Base-by-base conservation (phyloP, 129 eudicot species). In the Helichrysum umbraculigerum region DNA sequence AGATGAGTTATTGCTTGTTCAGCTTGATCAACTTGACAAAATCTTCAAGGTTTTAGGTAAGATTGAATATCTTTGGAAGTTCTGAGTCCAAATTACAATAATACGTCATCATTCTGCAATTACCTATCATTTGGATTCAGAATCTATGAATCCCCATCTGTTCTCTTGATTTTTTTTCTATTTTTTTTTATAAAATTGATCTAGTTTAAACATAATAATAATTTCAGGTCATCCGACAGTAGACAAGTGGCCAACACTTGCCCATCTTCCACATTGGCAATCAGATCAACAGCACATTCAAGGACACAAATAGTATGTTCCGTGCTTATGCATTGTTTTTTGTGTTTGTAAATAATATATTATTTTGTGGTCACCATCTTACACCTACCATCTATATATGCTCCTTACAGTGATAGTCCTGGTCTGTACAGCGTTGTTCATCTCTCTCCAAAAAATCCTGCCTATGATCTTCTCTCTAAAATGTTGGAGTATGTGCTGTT, bases 21-120 rank as follows among this genome's bases (percentile, higher is more conserved):
- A 89, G 94, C 94, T 95, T 64, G 99, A 95, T 78, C 99, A 95
- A 61, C 99, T 95, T 16, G 99, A 95, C 85, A 95, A 89, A 79
- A 95, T 95, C 76, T 95, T 95, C 77, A 95, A 89, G 87, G 99
- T 95, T 74, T 75, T 88, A 89, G 99, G 99, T 84, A 86, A 66
- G 67, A 20, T 59, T 77, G 47, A 32, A 58, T 39, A 14, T 10
- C 34, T 30, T 70, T 70, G 52, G 33, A 70, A 61, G 16, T 78
- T 60, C 50, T 68, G 47, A 42, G 60, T 68, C 70, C 66, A n/a
- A 21, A 34, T 21, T 16, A 34, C 9, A 15, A 68, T 30, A 34
- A 67, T 11, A 68, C 22, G 1, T n/a, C 21, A 15, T 76, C 52
- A 33, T 76, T 76, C 30, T 76, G 72, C 56, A 33, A 76, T 44